Conservation (phyloP, 169 alveolate species). For the Ichthyophthirius multifiliis region DNA sequence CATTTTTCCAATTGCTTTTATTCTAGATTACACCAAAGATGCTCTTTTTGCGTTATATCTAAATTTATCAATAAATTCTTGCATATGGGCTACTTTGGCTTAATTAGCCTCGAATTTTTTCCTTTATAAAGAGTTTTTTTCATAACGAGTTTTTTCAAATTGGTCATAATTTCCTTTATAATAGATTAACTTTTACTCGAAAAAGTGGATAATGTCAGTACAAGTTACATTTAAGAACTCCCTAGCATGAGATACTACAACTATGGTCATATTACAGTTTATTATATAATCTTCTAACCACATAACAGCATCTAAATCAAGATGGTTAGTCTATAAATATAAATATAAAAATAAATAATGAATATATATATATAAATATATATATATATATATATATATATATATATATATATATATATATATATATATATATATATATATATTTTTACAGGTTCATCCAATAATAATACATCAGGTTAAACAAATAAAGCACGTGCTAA, state of each 20-base stretch:
- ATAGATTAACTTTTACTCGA: conserved; percentile 83
- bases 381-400: too few relatives aligned
- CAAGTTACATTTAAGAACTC: conserved; percentile 94
- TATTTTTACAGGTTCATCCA: conserved; percentile 24
- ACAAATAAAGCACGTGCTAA: conserved; percentile 92
- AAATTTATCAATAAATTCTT: conserved; percentile 94
- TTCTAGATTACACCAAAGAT: conserved; percentile 93
- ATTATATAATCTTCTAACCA: conserved; percentile 94
- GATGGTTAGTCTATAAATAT: conserved; percentile 94
- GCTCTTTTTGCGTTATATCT: conserved; percentile 95
- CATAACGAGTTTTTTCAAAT: conserved; percentile 91
- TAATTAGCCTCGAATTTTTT: conserved; percentile 88
- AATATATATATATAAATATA: too few relatives aligned
- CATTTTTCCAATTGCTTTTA: conserved; percentile 91
- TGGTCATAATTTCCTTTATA: conserved; percentile 95
- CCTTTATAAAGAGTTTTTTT: conserved; percentile 82
- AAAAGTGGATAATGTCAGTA: conserved; percentile 94
- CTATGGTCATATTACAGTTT: conserved; percentile 89
- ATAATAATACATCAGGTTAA: conserved; percentile 81
- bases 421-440: background rate
- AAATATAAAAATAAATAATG: conserved; percentile 65
- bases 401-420: background rate
- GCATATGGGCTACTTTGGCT: conserved; percentile 90
- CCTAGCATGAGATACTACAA: conserved; percentile 96
- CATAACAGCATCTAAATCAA: conserved; percentile 93